phyloP scores from a whole-genome alignment of 2,329 filamentous ascomycete genomes.

The Berkeleyomyces basicola region DNA sequence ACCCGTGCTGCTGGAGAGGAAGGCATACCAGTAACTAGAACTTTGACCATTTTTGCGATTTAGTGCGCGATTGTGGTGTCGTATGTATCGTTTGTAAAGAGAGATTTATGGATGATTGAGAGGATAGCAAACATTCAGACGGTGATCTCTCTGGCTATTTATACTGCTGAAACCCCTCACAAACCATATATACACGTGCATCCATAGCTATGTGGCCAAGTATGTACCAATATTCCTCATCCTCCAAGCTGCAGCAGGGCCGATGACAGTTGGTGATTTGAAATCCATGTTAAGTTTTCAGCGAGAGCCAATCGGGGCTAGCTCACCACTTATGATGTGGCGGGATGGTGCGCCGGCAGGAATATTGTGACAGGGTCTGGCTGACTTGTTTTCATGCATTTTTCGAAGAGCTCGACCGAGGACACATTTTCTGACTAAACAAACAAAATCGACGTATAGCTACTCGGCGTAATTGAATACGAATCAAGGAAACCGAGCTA shows the following conservation, averaged over 20 bases:
- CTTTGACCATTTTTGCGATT: slow-evolving; percentile 27
- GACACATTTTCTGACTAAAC: not conserved
- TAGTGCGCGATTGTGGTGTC: too few relatives aligned
- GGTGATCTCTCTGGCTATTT: not conserved
- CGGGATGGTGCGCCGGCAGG: not conserved
- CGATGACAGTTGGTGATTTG: not conserved
- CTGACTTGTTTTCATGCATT: not conserved
- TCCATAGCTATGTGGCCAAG: too few relatives aligned
- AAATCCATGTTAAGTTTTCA: not conserved
- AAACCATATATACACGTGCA: not conserved
- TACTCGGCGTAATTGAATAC: not conserved
- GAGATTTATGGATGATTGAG: not conserved
- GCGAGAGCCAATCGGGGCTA: not conserved
- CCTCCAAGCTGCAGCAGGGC: not conserved
- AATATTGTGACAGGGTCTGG: not conserved
- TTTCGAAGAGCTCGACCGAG: not conserved
- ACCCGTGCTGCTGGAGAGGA: not conserved
- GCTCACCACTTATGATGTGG: too few relatives aligned
- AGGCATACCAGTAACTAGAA: slow-evolving; percentile 29
- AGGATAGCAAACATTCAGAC: not conserved
- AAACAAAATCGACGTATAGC: too few relatives aligned
- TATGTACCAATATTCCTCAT: too few relatives aligned
- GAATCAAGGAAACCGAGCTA: not conserved
- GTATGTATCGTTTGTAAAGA: too few relatives aligned
- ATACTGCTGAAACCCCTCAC: not conserved